Conservation (phyloP, 352 stramenopile genomes). For the Globisporangium radiosum region DNA sequence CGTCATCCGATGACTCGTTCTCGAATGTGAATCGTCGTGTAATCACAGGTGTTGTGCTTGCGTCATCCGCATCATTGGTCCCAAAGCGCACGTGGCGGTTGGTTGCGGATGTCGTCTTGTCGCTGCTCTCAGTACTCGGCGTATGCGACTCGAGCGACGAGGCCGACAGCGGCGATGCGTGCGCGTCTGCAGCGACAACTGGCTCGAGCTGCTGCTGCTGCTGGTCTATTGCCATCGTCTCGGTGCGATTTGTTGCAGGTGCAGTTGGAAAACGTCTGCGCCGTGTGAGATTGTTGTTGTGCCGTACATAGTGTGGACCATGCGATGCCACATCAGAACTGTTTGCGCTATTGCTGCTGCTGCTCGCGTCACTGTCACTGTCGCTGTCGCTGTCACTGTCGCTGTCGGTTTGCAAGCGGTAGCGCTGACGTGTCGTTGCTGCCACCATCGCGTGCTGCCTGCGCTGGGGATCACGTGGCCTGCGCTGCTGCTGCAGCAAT, state of each 20-base stretch:
- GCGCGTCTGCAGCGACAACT: no score
- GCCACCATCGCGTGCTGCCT: conserved; percentile 1
- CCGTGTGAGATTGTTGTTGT: no score
- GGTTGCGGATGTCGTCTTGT: conserved; percentile 19
- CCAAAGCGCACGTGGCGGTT: background rate
- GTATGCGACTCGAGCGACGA: conserved; percentile 14
- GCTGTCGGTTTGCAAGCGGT: conserved; percentile 11
- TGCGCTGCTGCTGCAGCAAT: conserved; percentile 19
- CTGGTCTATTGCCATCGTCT: no score
- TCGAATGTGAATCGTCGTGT: conserved; percentile 58
- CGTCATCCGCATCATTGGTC: no score
- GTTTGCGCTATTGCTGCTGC: background rate
- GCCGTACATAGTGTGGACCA: no score
- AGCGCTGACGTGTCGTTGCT: background rate
- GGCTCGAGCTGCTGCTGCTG: no score
- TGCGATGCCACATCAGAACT: no score
- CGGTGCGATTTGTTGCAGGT: no score
- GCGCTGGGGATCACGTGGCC: background rate
- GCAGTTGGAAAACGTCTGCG: no score
- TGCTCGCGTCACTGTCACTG: conserved; percentile 4
- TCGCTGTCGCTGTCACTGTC: conserved; percentile 13
- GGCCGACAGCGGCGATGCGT: background rate
- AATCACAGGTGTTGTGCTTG: conserved; percentile 38
- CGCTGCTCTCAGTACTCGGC: conserved; percentile 42
- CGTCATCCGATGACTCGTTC: conserved; percentile 41